Conservation (phyloP, 1,284 basidiomycete genomes). For the Microbotryum intermedium region DNA sequence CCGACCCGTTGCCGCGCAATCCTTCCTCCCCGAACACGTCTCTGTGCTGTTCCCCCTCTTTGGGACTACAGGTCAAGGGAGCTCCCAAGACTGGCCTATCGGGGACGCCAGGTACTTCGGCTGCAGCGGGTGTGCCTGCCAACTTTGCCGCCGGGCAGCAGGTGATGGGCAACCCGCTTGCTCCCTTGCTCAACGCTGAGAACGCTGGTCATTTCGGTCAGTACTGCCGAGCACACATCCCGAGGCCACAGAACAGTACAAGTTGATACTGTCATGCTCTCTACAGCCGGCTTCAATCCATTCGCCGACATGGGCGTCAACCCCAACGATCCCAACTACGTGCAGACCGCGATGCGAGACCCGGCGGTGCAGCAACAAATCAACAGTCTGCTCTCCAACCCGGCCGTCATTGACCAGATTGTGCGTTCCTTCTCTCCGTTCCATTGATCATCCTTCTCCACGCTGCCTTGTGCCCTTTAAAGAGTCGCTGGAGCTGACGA, state of each 20-base stretch:
- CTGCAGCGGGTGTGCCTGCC: slow-evolving; percentile 65
- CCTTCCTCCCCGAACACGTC: not conserved
- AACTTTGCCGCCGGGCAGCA: slow-evolving; percentile 39
- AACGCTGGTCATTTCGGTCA: slow-evolving; percentile 29
- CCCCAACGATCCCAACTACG: slow-evolving; percentile 68
- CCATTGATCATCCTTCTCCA: not conserved
- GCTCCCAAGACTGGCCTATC: slow-evolving; percentile 4
- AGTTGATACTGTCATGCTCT: not conserved
- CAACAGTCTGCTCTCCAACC: slow-evolving; percentile 64
- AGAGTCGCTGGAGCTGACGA: not conserved
- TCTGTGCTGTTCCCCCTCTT: not conserved
- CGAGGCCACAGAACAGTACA: too few relatives aligned
- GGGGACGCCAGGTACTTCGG: slow-evolving; percentile 39
- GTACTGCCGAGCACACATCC: slow-evolving; percentile 11
- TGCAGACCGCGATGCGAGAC: slow-evolving; percentile 72
- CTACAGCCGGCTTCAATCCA: slow-evolving; percentile 63
- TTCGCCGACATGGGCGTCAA: slow-evolving; percentile 80
- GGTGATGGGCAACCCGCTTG: slow-evolving; percentile 37
- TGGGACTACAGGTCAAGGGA: slow-evolving; percentile 21
- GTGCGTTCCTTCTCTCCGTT: slow-evolving; percentile 32
- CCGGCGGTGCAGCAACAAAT: slow-evolving; percentile 71
- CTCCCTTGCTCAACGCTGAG: slow-evolving; percentile 38
- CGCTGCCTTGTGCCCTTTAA: not conserved
- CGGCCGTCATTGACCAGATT: slow-evolving; percentile 64
- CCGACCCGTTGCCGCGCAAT: not conserved